These are phyloP conservation scores for Amyloporia xantha DNA, from an alignment of 768 basidiomycete genomes.

Conservation along the genomic window DNA sequence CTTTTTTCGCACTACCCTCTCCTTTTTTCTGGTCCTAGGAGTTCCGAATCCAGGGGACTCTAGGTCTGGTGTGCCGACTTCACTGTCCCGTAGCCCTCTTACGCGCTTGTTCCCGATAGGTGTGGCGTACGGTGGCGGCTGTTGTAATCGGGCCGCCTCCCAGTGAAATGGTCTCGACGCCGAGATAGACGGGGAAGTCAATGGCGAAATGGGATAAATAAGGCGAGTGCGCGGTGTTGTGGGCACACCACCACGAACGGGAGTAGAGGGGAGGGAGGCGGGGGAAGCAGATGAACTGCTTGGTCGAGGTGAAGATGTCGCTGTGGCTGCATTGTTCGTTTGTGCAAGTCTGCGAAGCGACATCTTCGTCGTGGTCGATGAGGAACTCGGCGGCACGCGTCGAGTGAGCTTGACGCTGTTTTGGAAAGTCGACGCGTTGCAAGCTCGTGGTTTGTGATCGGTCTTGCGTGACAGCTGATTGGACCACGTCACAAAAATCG, in stretches of 20 bases:
- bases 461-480: too few relatives aligned
- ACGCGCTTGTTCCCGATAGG: constrained; percentile 43
- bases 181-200: constrained; percentile 67
- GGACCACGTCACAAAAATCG: too few relatives aligned
- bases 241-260: constrained; percentile 21
- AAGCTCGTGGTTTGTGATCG: not conserved
- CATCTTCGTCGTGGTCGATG: not conserved
- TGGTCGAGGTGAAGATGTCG: not conserved
- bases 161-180: constrained; percentile 80
- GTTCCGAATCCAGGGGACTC: constrained; percentile 30
- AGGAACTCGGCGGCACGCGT: too few relatives aligned
- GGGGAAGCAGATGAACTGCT: constrained; percentile 10
- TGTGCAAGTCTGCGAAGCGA: constrained; percentile 14
- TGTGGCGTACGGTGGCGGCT: constrained; percentile 67
- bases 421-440: too few relatives aligned
- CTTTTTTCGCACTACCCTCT: constrained; percentile 58
- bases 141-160: constrained; percentile 70
- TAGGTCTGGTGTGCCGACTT: constrained; percentile 10
- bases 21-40: constrained; percentile 26
- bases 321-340: constrained; percentile 17
- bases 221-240: constrained; percentile 41
- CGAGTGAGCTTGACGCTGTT: too few relatives aligned
- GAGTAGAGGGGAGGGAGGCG: constrained; percentile 14
- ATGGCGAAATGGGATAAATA: constrained; percentile 44
- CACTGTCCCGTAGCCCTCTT: constrained; percentile 24